Conservation (phyloP, 2,329 filamentous ascomycete species). For the Aspergillus latus region DNA sequence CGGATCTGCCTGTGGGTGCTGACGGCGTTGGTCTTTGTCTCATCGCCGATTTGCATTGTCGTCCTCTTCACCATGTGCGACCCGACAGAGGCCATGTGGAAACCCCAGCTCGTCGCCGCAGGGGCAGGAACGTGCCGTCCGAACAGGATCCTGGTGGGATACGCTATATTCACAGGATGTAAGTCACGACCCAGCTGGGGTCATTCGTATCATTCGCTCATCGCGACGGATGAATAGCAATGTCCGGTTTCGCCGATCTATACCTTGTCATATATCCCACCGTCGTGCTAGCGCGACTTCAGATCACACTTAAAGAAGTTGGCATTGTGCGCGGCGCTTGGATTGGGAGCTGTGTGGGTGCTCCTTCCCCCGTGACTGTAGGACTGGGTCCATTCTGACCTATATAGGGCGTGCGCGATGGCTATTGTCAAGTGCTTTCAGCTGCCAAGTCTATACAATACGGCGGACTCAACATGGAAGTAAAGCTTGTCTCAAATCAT, state of each 20-base stretch:
- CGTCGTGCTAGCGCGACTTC: constrained; percentile 31
- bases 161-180: constrained; percentile 45
- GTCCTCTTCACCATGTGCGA: constrained; percentile 47
- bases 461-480: constrained; percentile 32
- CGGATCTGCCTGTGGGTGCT: constrained; percentile 30
- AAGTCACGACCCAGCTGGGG: not conserved
- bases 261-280: constrained; percentile 36
- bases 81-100: constrained; percentile 44
- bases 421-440: constrained; percentile 37
- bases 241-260: constrained; percentile 35
- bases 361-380: not conserved
- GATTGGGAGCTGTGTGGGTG: constrained; percentile 32
- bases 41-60: constrained; percentile 39
- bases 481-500: no score
- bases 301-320: constrained; percentile 36
- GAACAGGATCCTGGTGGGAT: constrained; percentile 41
- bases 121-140: constrained; percentile 37
- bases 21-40: constrained; percentile 29
- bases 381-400: not conserved
- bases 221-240: constrained; percentile 16
- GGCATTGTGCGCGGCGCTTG: constrained; percentile 28
- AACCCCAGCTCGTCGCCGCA: constrained; percentile 18
- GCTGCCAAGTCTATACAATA: constrained; percentile 27
- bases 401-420: constrained; percentile 31
- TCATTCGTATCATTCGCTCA: not conserved